Percentiles rank a stretch among this genome's conserved stretches.
These are phyloP conservation scores for Pseudogymnoascus sp. DNA, from an alignment of 2,329 filamentous ascomycete genomes.

Conservation along the genomic window DNA sequence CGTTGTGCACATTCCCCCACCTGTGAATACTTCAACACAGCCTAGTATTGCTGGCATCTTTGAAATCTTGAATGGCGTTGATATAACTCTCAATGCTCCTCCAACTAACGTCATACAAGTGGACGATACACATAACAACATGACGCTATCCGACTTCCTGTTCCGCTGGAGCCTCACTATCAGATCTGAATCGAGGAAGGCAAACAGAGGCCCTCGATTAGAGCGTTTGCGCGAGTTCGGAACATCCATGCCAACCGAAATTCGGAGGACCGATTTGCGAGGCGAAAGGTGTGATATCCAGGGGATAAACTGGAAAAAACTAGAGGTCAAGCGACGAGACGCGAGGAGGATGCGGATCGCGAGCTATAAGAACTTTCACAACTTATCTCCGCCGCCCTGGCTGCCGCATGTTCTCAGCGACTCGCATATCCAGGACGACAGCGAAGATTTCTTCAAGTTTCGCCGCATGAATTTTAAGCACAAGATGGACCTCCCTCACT, in stretches of 20 bases:
- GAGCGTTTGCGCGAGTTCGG: conserved; percentile 16
- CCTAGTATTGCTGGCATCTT: neutral
- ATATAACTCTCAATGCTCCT: conserved; percentile 8
- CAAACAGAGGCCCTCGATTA: conserved; percentile 16
- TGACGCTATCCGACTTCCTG: conserved; percentile 42
- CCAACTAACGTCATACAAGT: conserved; percentile 26
- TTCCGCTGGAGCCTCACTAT: conserved; percentile 33
- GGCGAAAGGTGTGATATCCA: conserved; percentile 51
- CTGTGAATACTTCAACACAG: conserved; percentile 1
- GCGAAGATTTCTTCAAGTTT: conserved; percentile 46
- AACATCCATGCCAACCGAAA: conserved; percentile 16
- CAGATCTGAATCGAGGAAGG: conserved; percentile 11
- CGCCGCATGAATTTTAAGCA: conserved; percentile 45
- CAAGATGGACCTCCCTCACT: conserved; percentile 51
- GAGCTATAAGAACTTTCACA: conserved; percentile 51
- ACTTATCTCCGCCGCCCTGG: conserved; percentile 24
- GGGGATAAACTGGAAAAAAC: conserved; percentile 46
- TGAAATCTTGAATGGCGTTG: neutral
- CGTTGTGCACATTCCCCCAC: neutral
- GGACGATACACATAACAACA: conserved; percentile 34
- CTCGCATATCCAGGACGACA: conserved; percentile 15
- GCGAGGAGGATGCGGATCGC: conserved; percentile 39
- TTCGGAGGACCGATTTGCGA: conserved; percentile 39
- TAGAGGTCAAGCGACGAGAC: conserved; percentile 41
- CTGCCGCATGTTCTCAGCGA: conserved; percentile 8